phyloP scores from a whole-genome alignment of 2,329 filamentous ascomycete genomes.

The Penicillium sp. region DNA sequence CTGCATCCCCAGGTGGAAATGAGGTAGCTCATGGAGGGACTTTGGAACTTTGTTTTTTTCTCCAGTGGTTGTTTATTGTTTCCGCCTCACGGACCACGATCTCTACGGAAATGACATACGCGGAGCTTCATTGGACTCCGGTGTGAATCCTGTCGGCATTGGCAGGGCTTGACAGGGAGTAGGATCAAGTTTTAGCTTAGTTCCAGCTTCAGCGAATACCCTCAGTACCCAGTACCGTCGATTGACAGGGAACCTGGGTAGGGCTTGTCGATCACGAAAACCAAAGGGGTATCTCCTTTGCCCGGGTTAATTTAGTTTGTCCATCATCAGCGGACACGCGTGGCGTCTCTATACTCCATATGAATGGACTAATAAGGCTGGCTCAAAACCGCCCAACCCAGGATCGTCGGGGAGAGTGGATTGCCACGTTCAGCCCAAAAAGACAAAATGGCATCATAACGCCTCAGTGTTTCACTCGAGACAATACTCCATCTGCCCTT shows the following conservation, averaged over 20 bases:
- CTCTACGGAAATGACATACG: too few relatives aligned
- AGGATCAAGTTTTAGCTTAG: background rate
- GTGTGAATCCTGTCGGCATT: too few relatives aligned
- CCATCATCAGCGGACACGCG: background rate
- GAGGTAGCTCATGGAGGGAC: conserved; percentile 5
- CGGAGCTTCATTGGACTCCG: too few relatives aligned
- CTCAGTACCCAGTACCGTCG: too few relatives aligned
- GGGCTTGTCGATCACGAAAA: conserved; percentile 7
- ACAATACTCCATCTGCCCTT: background rate
- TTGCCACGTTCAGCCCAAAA: conserved; percentile 19
- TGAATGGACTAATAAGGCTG: conserved; percentile 14
- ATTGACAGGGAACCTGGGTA: background rate
- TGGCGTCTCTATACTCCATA: conserved; percentile 3
- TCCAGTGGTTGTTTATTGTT: too few relatives aligned
- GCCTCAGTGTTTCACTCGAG: conserved; percentile 5
- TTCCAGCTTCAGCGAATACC: too few relatives aligned
- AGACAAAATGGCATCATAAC: conserved; percentile 15
- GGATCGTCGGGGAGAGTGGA: conserved; percentile 17
- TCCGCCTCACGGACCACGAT: too few relatives aligned
- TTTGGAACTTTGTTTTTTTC: background rate
- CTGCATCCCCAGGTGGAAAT: conserved; percentile 10
- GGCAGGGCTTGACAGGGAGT: background rate
- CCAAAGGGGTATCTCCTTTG: background rate
- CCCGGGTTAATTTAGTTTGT: background rate
- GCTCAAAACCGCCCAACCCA: conserved; percentile 1